A percentile compares a stretch with the other conserved stretches of the same genome.
phyloP scores from a whole-genome alignment of 108 stramenopile genomes.

The Stephanodiscus minutulus region DNA sequence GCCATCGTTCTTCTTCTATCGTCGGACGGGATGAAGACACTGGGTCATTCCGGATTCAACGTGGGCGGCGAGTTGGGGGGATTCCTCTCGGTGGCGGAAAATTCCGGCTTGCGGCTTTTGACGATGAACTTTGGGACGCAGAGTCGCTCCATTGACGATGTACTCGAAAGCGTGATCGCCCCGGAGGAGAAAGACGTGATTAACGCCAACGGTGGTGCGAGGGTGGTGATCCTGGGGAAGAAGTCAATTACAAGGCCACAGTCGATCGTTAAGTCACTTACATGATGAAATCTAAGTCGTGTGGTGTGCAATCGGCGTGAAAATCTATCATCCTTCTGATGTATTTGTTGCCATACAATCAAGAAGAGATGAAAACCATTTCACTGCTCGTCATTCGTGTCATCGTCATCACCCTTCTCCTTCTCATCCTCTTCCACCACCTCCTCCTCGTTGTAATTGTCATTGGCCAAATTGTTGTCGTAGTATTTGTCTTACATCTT shows the following conservation, averaged over 20 bases:
- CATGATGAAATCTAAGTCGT: no score
- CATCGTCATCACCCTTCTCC: no score
- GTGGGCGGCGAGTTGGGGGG: slow-evolving; percentile 65
- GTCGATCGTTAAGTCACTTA: no score
- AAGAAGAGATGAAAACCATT: no score
- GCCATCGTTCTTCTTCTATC: neutral
- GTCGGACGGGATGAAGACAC: slow-evolving; percentile 10
- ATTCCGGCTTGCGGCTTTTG: slow-evolving; percentile 17
- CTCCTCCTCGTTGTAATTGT: no score
- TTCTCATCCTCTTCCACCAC: no score
- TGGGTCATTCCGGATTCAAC: slow-evolving; percentile 78
- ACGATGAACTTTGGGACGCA: slow-evolving; percentile 10
- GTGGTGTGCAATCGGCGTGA: no score
- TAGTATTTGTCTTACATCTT: no score
- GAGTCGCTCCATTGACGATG: neutral
- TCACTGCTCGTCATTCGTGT: no score
- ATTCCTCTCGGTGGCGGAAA: slow-evolving; percentile 57
- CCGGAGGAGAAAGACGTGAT: slow-evolving; percentile 28
- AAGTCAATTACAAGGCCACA: neutral
- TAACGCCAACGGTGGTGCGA: slow-evolving; percentile 28
- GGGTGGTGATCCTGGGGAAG: slow-evolving; percentile 17
- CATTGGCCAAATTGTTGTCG: no score
- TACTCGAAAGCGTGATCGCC: neutral
- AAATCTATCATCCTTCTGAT: no score
- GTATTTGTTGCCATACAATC: no score